phyloP scores from a whole-genome alignment of 164 flowering plant species.

The Kingdonia uniflora region DNA sequence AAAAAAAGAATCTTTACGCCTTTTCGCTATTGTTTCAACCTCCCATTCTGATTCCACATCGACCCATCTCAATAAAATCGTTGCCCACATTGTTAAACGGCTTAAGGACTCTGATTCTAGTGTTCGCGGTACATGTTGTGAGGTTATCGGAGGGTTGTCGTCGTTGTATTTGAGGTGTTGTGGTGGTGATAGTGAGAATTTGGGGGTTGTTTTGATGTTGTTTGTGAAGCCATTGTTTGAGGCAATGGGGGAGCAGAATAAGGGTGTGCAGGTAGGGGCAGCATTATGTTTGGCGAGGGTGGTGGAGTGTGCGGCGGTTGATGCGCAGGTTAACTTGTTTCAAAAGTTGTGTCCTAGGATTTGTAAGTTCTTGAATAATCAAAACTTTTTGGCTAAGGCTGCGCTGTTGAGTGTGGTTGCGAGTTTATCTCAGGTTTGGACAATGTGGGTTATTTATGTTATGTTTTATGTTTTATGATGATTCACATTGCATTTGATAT shows the following conservation, averaged over 20 bases:
- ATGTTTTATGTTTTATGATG: not conserved
- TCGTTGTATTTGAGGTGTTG: slow-evolving; percentile 37
- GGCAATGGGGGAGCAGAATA: slow-evolving; percentile 79
- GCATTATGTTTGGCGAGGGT: slow-evolving; percentile 78
- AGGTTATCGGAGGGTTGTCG: slow-evolving; percentile 53
- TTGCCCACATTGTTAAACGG: slow-evolving; percentile 49
- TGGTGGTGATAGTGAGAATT: slow-evolving; percentile 22
- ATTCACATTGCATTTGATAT: not conserved
- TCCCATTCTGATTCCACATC: slow-evolving; percentile 43
- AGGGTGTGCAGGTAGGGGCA: slow-evolving; percentile 71
- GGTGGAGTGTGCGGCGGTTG: slow-evolving; percentile 60
- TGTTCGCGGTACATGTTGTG: slow-evolving; percentile 70
- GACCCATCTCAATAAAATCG: slow-evolving; percentile 67
- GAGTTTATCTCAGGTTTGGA: slow-evolving; percentile 66
- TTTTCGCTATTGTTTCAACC: slow-evolving; percentile 41
- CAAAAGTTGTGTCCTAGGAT: slow-evolving; percentile 80
- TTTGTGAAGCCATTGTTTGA: slow-evolving; percentile 88
- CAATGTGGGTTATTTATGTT: slow-evolving; percentile 4
- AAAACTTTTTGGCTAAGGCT: slow-evolving; percentile 61
- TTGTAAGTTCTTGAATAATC: slow-evolving; percentile 58
- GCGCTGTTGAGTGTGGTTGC: slow-evolving; percentile 63
- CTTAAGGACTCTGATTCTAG: slow-evolving; percentile 78
- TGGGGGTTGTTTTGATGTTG: slow-evolving; percentile 40
- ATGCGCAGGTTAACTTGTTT: slow-evolving; percentile 41
- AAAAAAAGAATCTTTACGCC: slow-evolving; percentile 68